Conservation (phyloP, 176 grass and related monocot species). For the Zoysia pacifica region DNA sequence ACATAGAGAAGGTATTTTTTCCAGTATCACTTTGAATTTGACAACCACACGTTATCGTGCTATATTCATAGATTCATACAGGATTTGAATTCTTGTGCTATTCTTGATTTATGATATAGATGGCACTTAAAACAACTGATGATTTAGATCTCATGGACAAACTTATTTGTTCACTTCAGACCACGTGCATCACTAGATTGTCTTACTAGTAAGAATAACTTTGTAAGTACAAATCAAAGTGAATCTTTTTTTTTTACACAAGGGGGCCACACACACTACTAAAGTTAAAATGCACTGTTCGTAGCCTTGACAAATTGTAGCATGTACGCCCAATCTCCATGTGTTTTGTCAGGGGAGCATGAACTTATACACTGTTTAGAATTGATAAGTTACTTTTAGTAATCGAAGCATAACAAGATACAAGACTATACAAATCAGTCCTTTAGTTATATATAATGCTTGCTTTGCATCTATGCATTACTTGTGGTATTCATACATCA, state of each 20-base stretch:
- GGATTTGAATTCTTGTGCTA: neutral
- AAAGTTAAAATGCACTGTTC: no score
- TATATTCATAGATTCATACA: neutral
- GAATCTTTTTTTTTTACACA: neutral
- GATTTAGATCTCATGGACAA: neutral
- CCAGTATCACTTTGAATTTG: neutral
- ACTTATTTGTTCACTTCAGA: neutral
- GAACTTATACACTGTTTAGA: neutral
- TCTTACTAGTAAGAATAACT: neutral
- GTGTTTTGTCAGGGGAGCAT: neutral
- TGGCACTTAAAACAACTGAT: neutral
- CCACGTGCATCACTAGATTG: no score
- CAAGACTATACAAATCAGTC: neutral
- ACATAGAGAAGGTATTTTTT: constrained; percentile 80
- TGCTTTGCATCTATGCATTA: neutral
- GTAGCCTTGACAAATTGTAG: neutral
- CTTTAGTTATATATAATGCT: neutral
- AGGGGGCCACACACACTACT: neutral
- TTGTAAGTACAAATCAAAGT: constrained; percentile 1
- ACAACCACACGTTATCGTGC: neutral
- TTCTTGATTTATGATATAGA: constrained; percentile 1
- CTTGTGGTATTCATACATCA: neutral
- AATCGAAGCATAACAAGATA: neutral
- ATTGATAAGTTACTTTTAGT: neutral
- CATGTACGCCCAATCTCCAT: neutral